A percentile compares a stretch with the other conserved stretches of the same genome.
Evolutionary conservation across 805 yeast genomes (phyloP).

Genomic region (Candida boidinii): DNA sequence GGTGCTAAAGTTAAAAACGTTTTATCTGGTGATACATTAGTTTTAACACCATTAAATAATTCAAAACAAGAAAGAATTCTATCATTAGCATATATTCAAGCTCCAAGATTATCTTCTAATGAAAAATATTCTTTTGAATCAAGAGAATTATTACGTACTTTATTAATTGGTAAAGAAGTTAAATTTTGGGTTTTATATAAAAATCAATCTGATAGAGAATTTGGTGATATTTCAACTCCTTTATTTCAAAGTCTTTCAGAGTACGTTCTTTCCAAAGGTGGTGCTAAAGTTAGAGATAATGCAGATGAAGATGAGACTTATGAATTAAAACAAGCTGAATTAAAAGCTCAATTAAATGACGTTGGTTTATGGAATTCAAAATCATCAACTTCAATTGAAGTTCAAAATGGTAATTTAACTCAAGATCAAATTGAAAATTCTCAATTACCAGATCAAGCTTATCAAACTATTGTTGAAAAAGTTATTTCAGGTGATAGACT

Average conservation of each 20-base stretch:
- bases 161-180: constrained; percentile 58
- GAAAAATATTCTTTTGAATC: constrained; percentile 47
- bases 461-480: constrained; percentile 59
- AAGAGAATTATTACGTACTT: constrained; percentile 51
- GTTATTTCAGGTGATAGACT: constrained; percentile 75
- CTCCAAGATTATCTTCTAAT: constrained; percentile 38
- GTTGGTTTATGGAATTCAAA: constrained; percentile 46
- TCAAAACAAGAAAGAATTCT: constrained; percentile 50
- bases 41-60: constrained; percentile 45
- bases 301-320: constrained; percentile 33
- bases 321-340: constrained; percentile 32
- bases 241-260: constrained; percentile 51
- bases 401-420: no score
- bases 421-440: constrained; percentile 25
- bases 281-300: constrained; percentile 53
- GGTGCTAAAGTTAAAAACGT: constrained; percentile 64
- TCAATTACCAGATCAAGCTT: constrained; percentile 30
- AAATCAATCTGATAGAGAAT: constrained; percentile 49
- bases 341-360: constrained; percentile 40
- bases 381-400: constrained; percentile 15
- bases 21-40: constrained; percentile 61
- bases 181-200: constrained; percentile 51
- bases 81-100: constrained; percentile 56
- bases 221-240: constrained; percentile 65
- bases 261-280: constrained; percentile 48